Evolutionary conservation across 371 early-diverging fungal species (phyloP), one percentile per base, ranked within the genome.

Genomic region (Entomophthora muscae): DNA sequence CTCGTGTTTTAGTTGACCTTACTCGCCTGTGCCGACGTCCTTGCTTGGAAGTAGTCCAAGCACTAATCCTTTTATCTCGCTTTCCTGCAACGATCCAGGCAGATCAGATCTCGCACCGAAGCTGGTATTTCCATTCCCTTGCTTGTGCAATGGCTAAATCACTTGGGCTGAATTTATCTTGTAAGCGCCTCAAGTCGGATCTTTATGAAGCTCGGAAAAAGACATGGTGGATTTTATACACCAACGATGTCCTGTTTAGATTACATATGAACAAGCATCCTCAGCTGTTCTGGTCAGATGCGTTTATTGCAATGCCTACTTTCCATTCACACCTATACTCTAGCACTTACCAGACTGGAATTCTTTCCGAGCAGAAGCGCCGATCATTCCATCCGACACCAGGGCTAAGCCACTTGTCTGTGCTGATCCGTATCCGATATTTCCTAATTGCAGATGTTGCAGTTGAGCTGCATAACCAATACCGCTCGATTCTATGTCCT

Each of bases 191-290:
- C 12, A 21, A 26, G 17, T 26, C 26, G 30, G 58, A 57, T 21
- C 27, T 22, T 3, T 26, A 26, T 3, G 58, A 57, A 31, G 58
- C 58, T 31, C 30, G 61, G 42, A 61, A 21, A 23, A 22, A 42
- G n/a, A 61, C 61, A 17, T 33, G 32, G 61, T 61, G 61, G 61
- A 22, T 33, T 30, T 33, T 61, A 5, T 30, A 33, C n/a, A 33
- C 33, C 33, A 22, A 61, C 31, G 61, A 61, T 30, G 61, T 61
- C 17, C 26, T 61, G n/a, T 61, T 61, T 23, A 31, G 61, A 3
- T 3, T 26, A 10, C 26, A 57, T 26, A 57, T 29, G 17, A 31
- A 31, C 10, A 26, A 57, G 58, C 26, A 26, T 21, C 31, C 58
- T 2, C 58, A 29, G 3, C 13, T 57, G 3, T 26, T 29, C 58